Conservation (phyloP, 495 filamentous ascomycete genomes). For the Venustampulla echinocandica region DNA sequence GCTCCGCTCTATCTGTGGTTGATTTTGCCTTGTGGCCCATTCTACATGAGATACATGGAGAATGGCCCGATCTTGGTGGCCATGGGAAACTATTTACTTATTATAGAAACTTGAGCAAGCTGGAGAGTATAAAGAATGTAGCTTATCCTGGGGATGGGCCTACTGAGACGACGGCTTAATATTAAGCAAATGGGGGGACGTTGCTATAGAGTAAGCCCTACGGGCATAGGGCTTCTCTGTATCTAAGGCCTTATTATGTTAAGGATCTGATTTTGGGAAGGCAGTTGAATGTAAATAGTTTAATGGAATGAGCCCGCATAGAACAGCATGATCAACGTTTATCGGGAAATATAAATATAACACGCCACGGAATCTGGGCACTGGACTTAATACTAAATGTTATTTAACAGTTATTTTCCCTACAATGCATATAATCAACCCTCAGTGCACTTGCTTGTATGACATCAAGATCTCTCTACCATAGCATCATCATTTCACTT, state of each 20-base stretch:
- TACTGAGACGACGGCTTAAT: neutral
- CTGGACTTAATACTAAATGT: too few species aligned
- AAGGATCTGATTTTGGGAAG: too few species aligned
- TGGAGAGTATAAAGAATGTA: slow-evolving; percentile 5
- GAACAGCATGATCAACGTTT: too few species aligned
- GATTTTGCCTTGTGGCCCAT: slow-evolving; percentile 70
- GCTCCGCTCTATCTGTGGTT: slow-evolving; percentile 45
- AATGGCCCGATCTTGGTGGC: slow-evolving; percentile 13
- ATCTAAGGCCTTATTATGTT: too few species aligned
- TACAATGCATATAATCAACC: neutral
- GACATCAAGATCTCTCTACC: too few species aligned
- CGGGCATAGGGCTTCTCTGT: neutral
- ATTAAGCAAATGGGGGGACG: too few species aligned
- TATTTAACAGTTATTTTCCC: too few species aligned
- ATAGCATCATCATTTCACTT: slow-evolving; percentile 16
- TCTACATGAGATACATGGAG: slow-evolving; percentile 46
- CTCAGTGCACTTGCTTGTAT: neutral
- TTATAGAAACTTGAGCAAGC: slow-evolving; percentile 4
- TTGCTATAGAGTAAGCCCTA: neutral
- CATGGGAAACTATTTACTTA: slow-evolving; percentile 8
- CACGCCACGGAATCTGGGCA: too few species aligned
- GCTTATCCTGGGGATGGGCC: neutral
- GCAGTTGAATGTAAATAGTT: too few species aligned
- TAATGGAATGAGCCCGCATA: too few species aligned
- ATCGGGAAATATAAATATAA: too few species aligned